Evolutionary conservation across 164 flowering plant genomes (phyloP).

Genomic region (Pachysandra terminalis): DNA sequence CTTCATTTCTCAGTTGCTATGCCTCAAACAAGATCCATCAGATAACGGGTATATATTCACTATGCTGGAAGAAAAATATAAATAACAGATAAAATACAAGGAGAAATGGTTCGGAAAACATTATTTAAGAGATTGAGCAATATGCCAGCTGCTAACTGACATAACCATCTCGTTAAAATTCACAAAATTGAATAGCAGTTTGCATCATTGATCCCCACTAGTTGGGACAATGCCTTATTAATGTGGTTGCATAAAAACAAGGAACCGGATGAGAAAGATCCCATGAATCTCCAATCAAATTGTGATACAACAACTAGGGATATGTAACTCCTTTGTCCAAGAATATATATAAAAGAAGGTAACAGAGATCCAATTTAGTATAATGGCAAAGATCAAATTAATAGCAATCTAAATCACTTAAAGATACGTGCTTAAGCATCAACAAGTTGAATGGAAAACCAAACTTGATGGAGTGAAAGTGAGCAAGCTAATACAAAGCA

Average conservation of each 20-base stretch:
- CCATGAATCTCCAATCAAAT: not conserved
- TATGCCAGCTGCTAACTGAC: too few species aligned
- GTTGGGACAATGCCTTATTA: too few species aligned
- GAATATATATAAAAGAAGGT: not conserved
- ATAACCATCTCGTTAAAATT: too few species aligned
- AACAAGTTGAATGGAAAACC: not conserved
- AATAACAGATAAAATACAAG: too few species aligned
- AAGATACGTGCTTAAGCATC: not conserved
- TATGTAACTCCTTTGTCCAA: not conserved
- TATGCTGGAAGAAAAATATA: not conserved
- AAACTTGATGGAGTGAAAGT: not conserved
- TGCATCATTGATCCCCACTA: too few species aligned
- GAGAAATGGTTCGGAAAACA: too few species aligned
- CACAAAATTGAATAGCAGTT: too few species aligned
- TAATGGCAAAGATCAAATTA: not conserved
- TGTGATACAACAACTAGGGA: not conserved
- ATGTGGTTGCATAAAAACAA: not conserved
- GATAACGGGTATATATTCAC: not conserved
- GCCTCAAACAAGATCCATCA: not conserved
- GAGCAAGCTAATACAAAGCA: too few species aligned
- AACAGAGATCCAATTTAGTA: not conserved
- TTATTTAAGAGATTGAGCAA: too few species aligned
- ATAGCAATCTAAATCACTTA: too few species aligned
- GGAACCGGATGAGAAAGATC: not conserved
- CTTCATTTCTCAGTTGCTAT: not conserved